phyloP scores from a whole-genome alignment of 202 grass and related monocot species.

The Carex sylvatica region DNA sequence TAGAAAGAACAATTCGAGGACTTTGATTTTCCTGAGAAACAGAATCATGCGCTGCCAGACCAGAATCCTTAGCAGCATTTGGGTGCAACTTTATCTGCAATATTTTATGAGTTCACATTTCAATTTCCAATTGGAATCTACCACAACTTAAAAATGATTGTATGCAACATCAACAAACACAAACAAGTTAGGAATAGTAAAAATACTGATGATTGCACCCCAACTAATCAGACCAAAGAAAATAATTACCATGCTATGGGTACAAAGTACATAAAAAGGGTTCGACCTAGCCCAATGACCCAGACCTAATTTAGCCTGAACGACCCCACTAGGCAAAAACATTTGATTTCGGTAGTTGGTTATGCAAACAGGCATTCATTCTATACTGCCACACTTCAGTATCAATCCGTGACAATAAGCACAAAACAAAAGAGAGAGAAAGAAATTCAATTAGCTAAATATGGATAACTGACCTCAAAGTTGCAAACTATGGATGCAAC shows the following conservation, averaged over 20 bases:
- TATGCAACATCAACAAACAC: neutral
- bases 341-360: neutral
- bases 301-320: neutral
- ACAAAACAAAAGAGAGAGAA: neutral
- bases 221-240: neutral
- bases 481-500: slow-evolving; percentile 56
- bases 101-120: slow-evolving; percentile 9
- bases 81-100: slow-evolving; percentile 62
- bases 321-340: neutral
- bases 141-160: neutral
- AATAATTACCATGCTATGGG: neutral
- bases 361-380: neutral
- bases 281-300: neutral
- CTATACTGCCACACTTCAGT: neutral
- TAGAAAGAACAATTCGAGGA: slow-evolving; percentile 49
- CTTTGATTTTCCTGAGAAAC: slow-evolving; percentile 45
- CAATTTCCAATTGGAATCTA: neutral
- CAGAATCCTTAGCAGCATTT: slow-evolving; percentile 32
- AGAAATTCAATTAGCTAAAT: neutral
- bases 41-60: slow-evolving; percentile 21
- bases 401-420: neutral
- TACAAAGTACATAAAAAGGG: neutral
- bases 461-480: slow-evolving; percentile 60
- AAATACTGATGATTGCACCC: neutral
- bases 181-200: neutral